Percentiles rank a stretch among this genome's conserved stretches.
Evolutionary conservation across 1,139 yeast genomes (phyloP).

Genomic region (Wickerhamomyces sp.): DNA sequence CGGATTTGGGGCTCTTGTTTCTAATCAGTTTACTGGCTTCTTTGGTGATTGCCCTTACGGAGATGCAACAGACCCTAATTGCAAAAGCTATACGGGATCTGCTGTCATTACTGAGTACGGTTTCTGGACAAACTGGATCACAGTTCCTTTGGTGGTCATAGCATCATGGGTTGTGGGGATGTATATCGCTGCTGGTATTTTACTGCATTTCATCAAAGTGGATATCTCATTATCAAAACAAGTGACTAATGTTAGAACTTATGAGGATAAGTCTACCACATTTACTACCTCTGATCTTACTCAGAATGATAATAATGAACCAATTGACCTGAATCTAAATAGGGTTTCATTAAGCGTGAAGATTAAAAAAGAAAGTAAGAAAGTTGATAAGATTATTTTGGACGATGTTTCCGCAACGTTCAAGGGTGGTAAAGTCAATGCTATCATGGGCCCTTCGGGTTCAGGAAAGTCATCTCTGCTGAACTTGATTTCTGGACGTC

Average conservation of each 20-base stretch:
- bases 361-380: slow-evolving; percentile 3
- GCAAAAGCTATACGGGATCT: slow-evolving; percentile 43
- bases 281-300: background rate
- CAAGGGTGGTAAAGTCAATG: slow-evolving; percentile 60
- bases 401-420: slow-evolving; percentile 53
- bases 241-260: slow-evolving; percentile 3
- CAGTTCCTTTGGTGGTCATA: slow-evolving; percentile 61
- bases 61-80: slow-evolving; percentile 34
- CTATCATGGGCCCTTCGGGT: slow-evolving; percentile 88
- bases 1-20: slow-evolving; percentile 62
- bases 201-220: slow-evolving; percentile 16
- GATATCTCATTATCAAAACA: slow-evolving; percentile 18
- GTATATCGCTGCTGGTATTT: slow-evolving; percentile 37
- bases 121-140: slow-evolving; percentile 61
- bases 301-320: background rate
- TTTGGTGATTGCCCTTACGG: slow-evolving; percentile 53
- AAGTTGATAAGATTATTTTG: slow-evolving; percentile 33
- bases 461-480: slow-evolving; percentile 78
- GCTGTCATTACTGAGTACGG: slow-evolving; percentile 56
- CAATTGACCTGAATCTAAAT: slow-evolving; percentile 3
- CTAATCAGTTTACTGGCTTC: slow-evolving; percentile 64
- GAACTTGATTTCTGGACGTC: slow-evolving; percentile 61
- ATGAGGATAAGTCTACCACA: slow-evolving; percentile 4
- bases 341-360: slow-evolving; percentile 4
- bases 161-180: slow-evolving; percentile 60